Conservation (phyloP, 2,329 filamentous ascomycete species). For the Alternaria infectoria region DNA sequence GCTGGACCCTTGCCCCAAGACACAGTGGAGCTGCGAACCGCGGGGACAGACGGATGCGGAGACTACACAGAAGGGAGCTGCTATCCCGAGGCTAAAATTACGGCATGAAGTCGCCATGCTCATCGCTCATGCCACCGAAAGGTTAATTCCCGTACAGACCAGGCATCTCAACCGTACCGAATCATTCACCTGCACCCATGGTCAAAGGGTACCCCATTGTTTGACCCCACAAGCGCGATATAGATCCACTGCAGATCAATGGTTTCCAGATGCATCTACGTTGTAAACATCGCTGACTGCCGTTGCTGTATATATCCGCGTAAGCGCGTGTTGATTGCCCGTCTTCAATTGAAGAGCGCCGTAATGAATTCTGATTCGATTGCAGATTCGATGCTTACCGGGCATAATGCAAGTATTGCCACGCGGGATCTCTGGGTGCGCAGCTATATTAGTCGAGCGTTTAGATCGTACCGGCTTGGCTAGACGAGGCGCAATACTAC, state of each 20-base stretch:
- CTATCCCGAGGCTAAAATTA: neutral
- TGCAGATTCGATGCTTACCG: constrained; percentile 6
- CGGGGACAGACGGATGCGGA: neutral
- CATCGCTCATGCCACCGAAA: neutral
- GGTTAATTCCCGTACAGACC: neutral
- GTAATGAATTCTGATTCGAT: neutral
- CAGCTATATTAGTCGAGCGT: neutral
- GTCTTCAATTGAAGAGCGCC: neutral
- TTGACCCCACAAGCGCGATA: neutral
- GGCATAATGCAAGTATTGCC: neutral
- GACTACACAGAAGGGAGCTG: neutral
- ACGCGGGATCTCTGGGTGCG: neutral
- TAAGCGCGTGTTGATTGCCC: neutral
- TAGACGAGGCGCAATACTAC: neutral
- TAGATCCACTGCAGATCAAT: neutral
- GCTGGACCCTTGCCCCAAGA: neutral
- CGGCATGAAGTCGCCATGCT: neutral
- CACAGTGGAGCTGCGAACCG: neutral
- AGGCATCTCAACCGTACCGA: neutral
- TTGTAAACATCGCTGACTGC: neutral
- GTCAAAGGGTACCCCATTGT: neutral
- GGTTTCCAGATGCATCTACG: neutral
- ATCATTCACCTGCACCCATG: neutral
- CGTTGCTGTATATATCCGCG: neutral
- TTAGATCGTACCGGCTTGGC: neutral